Evolutionary conservation across 2,329 filamentous ascomycete species (phyloP).

Genomic region (Fusarium dimerum): DNA sequence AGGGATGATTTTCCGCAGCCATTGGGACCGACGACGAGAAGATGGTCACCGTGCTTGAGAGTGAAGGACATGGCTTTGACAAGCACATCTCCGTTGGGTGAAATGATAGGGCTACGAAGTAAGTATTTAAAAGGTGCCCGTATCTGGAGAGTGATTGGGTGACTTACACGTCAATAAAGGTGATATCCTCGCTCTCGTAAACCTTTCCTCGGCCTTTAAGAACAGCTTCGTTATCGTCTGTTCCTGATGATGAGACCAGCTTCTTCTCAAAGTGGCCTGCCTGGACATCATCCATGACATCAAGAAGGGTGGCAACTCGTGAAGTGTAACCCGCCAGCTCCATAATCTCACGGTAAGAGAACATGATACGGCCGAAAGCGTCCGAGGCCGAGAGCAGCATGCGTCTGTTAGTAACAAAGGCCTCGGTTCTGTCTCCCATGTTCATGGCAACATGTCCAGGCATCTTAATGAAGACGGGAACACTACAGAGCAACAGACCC

Average conservation of each 20-base stretch:
- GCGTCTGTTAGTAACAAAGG: conserved; percentile 90
- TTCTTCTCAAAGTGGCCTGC: conserved; percentile 94
- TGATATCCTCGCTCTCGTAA: conserved; percentile 79
- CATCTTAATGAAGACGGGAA: conserved; percentile 94
- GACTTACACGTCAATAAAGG: conserved; percentile 76
- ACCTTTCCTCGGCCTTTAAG: conserved; percentile 80
- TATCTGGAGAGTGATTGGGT: background rate
- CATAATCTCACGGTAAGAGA: conserved; percentile 96
- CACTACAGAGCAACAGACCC: conserved; percentile 86
- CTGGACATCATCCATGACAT: conserved; percentile 93
- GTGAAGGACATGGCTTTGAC: conserved; percentile 84
- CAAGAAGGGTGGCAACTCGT: conserved; percentile 82
- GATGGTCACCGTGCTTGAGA: conserved; percentile 82
- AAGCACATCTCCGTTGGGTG: conserved; percentile 92
- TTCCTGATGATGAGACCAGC: conserved; percentile 84
- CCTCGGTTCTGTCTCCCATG: conserved; percentile 72
- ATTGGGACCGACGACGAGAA: conserved; percentile 94
- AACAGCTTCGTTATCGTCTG: conserved; percentile 78
- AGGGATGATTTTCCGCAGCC: conserved; percentile 95
- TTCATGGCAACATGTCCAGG: conserved; percentile 66
- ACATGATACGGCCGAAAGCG: conserved; percentile 94
- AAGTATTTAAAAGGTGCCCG: conserved; percentile 18
- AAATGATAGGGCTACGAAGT: conserved; percentile 77
- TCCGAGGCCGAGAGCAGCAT: conserved; percentile 93
- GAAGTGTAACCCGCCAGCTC: conserved; percentile 95